Base-by-base conservation (phyloP, 768 basidiomycete genomes). In the Termitomyces sp. region DNA sequence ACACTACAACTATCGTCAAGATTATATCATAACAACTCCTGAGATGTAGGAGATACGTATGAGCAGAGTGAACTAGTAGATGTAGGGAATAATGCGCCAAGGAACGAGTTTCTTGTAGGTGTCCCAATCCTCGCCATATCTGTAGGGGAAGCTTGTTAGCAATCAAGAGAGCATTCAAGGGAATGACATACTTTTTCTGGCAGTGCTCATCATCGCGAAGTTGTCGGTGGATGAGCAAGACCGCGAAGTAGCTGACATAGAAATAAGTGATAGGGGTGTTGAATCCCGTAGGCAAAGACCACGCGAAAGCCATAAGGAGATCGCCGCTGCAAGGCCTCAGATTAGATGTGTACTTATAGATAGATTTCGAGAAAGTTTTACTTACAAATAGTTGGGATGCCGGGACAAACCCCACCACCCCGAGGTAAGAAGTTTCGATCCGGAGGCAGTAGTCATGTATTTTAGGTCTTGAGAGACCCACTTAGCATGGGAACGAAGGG, bases 391-490 rank as follows among this genome's bases (percentile, higher is more conserved):
- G 65, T 95, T 95, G 1, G 97, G 97, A 72, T 99, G 97, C 40
- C 92, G 83, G 0, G 91, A 95, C 50, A 82, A 73, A 9, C 95
- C 96, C 97, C 97, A 99, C 97, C 97, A 98, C 7, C 97, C 97
- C 4, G 91, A 92, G 30, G 87, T 96, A 27, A 99, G 81, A 34
- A 99, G 80, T 71, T 93, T 97, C 3, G 92, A 88, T 14, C 97
- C 97, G 18, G 85, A 82, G 62, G 86, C 82, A 2, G 97, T 98
- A 42, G 58, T 56, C 37, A 65, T 57, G 36, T 56, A 64, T 40
- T 57, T 50, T 16, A 69, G 39, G 46, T 65, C 66, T 67, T 22
- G 22, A 27, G 14, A 22, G 7, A 40, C 51, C n/a, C 30, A 16
- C 2, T 43, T 5, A 57, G 40, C 53, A 42, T 53, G 58, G 33